Base-by-base conservation (phyloP, 768 basidiomycete genomes). In the Pulveroboletus ravenelii region DNA sequence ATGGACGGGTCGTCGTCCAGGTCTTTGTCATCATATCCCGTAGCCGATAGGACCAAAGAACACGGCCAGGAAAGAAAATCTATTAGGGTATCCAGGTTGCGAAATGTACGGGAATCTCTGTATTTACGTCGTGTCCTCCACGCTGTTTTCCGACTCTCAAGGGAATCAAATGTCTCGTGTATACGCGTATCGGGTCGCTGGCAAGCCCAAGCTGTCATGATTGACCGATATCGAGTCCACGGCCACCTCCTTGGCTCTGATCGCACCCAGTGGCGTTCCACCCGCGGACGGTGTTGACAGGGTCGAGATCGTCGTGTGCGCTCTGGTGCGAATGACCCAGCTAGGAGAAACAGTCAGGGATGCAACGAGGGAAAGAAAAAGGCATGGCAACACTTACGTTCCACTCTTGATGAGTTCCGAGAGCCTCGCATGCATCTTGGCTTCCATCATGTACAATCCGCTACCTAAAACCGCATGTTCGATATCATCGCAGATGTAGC, bases 231-330 rank as follows among this genome's bases (percentile, higher is more conserved):
- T 44, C 40, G 57, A 53, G 39, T 55, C 51, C 1, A 32, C 25
- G 65, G 84, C 60, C 54, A 92, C 87, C 79, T 93, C 89, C 56
- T 82, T 78, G 50, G 78, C 79, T 20, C 88, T 86, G 57, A 82
- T 88, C 52, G 83, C 62, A 29, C 72, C 75, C 76, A 86, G 51
- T 15, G 58, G 62, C 41, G 60, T 58, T 9, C 62, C 50, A 12
- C 62, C 45, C 1, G 45, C 10, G 35, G 60, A 46, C 9, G 48
- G 44, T 23, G 55, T 51, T 14, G 64, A 51, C 23, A 57, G 18
- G 12, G 49, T 55, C 13, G 56, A 51, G 43, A 62, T 51, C 54
- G 69, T 62, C 18, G 71, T 73, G 18, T 70, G 66, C 6, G 71
- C 71, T 23, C 71, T 60, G 10, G 68, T 69, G 41, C 70, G 72